phyloP scores from a whole-genome alignment of 495 filamentous ascomycete genomes.

The Penicillium manginii region DNA sequence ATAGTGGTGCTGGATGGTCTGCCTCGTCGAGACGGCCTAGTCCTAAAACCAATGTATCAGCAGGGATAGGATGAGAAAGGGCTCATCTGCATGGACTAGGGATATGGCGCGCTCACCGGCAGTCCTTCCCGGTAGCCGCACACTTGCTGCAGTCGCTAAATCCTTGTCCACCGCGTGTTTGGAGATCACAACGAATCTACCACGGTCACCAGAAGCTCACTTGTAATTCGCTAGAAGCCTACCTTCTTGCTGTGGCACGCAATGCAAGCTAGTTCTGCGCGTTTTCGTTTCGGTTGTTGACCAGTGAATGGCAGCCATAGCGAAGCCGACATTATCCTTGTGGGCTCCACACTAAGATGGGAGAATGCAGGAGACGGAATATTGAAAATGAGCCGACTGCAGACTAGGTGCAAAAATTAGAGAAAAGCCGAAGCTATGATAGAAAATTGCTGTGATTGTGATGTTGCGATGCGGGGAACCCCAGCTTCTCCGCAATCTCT shows the following conservation, averaged over 20 bases:
- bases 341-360: neutral
- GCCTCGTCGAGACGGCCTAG: conserved; percentile 26
- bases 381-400: neutral
- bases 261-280: conserved; percentile 38
- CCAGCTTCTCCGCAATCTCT: conserved; percentile 3
- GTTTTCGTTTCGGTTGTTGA: conserved; percentile 32
- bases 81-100: neutral
- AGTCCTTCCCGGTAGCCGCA: conserved; percentile 27
- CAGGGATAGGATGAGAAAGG: neutral
- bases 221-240: neutral
- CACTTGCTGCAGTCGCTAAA: conserved; percentile 35
- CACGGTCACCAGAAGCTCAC: neutral
- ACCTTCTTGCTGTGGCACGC: conserved; percentile 43
- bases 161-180: conserved; percentile 29
- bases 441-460: neutral
- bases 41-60: neutral
- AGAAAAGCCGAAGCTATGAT: neutral
- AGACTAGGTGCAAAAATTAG: neutral
- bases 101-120: conserved; percentile 15
- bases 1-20: conserved; percentile 11
- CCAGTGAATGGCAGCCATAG: conserved; percentile 23
- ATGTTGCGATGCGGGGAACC: conserved; percentile 1
- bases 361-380: neutral
- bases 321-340: conserved; percentile 10
- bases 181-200: conserved; percentile 40